phyloP scores from a whole-genome alignment of 2,329 filamentous ascomycete species.

The Escovopsis sp. region DNA sequence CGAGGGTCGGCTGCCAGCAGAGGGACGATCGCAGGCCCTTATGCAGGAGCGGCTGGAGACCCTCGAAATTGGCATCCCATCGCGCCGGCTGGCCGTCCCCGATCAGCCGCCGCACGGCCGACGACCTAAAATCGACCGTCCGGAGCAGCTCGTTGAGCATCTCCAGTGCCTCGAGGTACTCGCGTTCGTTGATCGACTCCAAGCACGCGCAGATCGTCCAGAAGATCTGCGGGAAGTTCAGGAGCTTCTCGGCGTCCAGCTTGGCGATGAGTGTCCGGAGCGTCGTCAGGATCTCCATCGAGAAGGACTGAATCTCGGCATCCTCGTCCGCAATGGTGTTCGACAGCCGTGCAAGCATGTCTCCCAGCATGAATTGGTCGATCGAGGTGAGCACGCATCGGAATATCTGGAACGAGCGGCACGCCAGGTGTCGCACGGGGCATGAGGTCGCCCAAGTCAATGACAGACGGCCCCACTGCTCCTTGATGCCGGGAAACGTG shows the following conservation, averaged over 20 bases:
- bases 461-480: constrained; percentile 80
- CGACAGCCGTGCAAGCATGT: constrained; percentile 88
- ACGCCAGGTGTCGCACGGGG: constrained; percentile 85
- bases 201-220: constrained; percentile 96
- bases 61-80: constrained; percentile 84
- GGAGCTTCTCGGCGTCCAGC: constrained; percentile 59
- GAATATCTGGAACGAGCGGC: constrained; percentile 94
- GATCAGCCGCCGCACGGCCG: constrained; percentile 52
- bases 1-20: constrained; percentile 64
- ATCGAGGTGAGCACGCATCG: constrained; percentile 81
- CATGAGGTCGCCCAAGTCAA: constrained; percentile 95
- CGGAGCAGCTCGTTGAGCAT: constrained; percentile 80
- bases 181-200: constrained; percentile 89
- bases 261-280: constrained; percentile 82
- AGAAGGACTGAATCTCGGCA: constrained; percentile 87
- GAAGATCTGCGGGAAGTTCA: constrained; percentile 89
- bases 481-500: constrained; percentile 72
- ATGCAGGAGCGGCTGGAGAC: constrained; percentile 71
- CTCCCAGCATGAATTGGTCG: constrained; percentile 86
- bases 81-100: constrained; percentile 64
- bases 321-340: constrained; percentile 96
- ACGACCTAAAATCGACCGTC: constrained; percentile 66
- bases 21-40: constrained; percentile 81
- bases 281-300: constrained; percentile 93
- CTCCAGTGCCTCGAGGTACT: constrained; percentile 79